Evolutionary conservation across 768 basidiomycete genomes (phyloP).

Genomic region (Russula brevipes): DNA sequence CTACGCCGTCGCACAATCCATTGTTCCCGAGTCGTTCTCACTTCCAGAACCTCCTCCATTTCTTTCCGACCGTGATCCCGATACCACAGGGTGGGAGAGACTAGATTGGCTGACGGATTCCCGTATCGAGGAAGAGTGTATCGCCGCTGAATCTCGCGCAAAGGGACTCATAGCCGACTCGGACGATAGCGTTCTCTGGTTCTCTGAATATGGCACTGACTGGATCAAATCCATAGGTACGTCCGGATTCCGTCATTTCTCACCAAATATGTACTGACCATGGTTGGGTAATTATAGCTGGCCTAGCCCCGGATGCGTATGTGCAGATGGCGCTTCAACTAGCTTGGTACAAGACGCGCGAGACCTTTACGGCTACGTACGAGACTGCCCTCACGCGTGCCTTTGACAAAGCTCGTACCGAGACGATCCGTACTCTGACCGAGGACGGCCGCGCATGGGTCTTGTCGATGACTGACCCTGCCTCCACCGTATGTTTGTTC

Average conservation of each 20-base stretch:
- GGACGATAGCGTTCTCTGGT: constrained; percentile 80
- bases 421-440: constrained; percentile 76
- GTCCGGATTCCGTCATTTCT: constrained; percentile 27
- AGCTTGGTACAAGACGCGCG: constrained; percentile 79
- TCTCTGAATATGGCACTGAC: constrained; percentile 73
- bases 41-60: constrained; percentile 20
- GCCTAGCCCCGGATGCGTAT: constrained; percentile 71
- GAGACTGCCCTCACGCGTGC: constrained; percentile 87
- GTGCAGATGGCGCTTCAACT: constrained; percentile 90
- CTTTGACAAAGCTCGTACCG: constrained; percentile 84
- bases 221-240: constrained; percentile 78
- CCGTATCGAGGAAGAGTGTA: constrained; percentile 50
- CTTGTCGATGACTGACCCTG: constrained; percentile 60
- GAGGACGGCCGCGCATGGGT: constrained; percentile 73
- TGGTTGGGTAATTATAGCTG: constrained; percentile 35
- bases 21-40: constrained; percentile 47
- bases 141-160: constrained; percentile 53
- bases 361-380: constrained; percentile 80
- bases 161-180: constrained; percentile 63
- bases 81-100: constrained; percentile 45
- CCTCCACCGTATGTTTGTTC: constrained; percentile 40
- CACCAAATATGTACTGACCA: background rate
- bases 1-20: constrained; percentile 66
- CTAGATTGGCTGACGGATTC: constrained; percentile 75
- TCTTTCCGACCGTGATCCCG: constrained; percentile 18